Conservation (phyloP, 495 filamentous ascomycete genomes). For the Aspergillus campestris region DNA sequence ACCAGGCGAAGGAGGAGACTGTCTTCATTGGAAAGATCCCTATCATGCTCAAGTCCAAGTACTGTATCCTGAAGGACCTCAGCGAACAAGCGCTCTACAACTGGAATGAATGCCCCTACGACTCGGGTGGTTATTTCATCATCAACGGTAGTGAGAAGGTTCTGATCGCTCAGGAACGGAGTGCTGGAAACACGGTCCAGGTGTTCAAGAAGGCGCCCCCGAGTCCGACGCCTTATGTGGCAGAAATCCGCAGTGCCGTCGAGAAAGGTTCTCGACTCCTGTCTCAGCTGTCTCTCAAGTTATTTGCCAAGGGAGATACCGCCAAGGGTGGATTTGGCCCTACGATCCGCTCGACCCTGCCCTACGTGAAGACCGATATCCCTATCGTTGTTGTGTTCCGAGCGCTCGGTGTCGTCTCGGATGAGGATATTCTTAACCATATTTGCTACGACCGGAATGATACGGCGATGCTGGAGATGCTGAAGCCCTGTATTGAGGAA, state of each 20-base stretch:
- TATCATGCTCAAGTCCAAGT: constrained; percentile 94
- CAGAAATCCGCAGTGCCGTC: constrained; percentile 91
- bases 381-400: constrained; percentile 93
- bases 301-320: constrained; percentile 74
- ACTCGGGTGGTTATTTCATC: constrained; percentile 96
- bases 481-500: constrained; percentile 94
- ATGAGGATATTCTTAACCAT: constrained; percentile 95
- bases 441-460: constrained; percentile 94
- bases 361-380: constrained; percentile 88
- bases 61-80: constrained; percentile 77
- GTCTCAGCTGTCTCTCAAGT: constrained; percentile 79
- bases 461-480: constrained; percentile 92
- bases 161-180: constrained; percentile 92
- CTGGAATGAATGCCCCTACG: constrained; percentile 93
- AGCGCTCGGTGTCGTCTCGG: constrained; percentile 90
- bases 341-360: constrained; percentile 79
- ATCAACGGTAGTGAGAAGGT: constrained; percentile 99
- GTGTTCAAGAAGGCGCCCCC: constrained; percentile 94
- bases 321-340: constrained; percentile 71
- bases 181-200: constrained; percentile 95
- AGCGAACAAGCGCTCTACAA: constrained; percentile 73
- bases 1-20: constrained; percentile 54
- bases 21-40: constrained; percentile 91
- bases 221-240: constrained; percentile 80
- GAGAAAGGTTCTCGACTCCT: constrained; percentile 94